Evolutionary conservation across 2,329 filamentous ascomycete genomes (phyloP), one percentile per base, ranked within the genome.

Genomic region (Paramyrothecium roridum): DNA sequence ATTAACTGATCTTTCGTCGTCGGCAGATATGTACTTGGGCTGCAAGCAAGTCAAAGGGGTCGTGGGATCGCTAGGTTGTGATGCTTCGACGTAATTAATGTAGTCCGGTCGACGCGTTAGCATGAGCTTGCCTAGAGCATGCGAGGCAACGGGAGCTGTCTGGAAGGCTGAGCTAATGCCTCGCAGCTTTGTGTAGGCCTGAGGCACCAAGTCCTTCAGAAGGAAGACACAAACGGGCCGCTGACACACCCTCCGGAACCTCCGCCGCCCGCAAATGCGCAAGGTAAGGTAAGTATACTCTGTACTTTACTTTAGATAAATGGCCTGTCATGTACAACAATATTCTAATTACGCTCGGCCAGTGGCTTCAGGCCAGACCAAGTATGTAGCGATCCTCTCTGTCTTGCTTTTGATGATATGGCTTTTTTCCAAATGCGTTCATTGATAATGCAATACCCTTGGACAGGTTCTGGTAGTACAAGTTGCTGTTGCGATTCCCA

Each of bases 101-200:
- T 57, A 59, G 63, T 58, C 63, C 63, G 60, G 56, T 65, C 62
- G 67, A 76, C 74, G 75, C 74, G 75, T 77, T 73, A 74, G 74
- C 73, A 70, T 68, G 63, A 77, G 75, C 75, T 77, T 78, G 75
- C 75, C 75, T 78, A 63, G 74, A 76, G 69, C 65, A 64, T 60
- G 26, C 59, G 59, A 66, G 63, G 62, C 61, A 64, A 60, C 59
- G 62, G 60, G 61, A 69, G 65, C 65, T 70, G 63, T 50, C 63
- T 59, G 60, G 60, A 67, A 70, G 69, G 70, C 69, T 71, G 68
- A 61, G 59, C 64, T 60, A 66, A 54, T 67, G 65, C 61, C 65
- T 73, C 61, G 60, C 53, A 43, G 50, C 34, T 58, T 59, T 58
- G 57, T 17, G 33, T 55, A 59, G 59, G 63, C 69, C 66, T 73